Conservation (phyloP, 2,329 filamentous ascomycete species). For the Fusarium oligoseptatum region DNA sequence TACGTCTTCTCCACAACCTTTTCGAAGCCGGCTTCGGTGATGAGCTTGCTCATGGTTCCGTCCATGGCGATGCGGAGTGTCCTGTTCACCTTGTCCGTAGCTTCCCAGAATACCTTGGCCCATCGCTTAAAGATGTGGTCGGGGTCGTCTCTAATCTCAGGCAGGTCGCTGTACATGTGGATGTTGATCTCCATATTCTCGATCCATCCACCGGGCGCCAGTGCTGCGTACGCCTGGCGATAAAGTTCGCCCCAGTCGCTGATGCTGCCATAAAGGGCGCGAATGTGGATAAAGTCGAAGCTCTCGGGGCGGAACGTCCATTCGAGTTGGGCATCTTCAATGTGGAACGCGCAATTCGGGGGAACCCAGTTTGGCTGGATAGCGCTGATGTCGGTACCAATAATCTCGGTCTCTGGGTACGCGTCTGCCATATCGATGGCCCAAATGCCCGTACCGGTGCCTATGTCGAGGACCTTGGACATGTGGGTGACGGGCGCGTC, state of each 20-base stretch:
- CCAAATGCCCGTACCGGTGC: conserved; percentile 24
- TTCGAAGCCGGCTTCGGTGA: conserved; percentile 32
- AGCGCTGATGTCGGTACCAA: conserved; percentile 67
- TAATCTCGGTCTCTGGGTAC: conserved; percentile 58
- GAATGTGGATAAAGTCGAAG: conserved; percentile 72
- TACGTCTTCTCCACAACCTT: conserved; percentile 30
- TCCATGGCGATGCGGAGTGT: conserved; percentile 25
- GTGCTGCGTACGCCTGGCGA: conserved; percentile 61
- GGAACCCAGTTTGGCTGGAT: conserved; percentile 60
- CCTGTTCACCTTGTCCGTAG: conserved; percentile 20
- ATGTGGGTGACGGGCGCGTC: conserved; percentile 55
- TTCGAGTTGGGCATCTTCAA: conserved; percentile 26
- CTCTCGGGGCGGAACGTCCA: conserved; percentile 61
- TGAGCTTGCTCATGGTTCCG: conserved; percentile 26
- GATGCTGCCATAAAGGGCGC: conserved; percentile 68
- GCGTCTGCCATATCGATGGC: conserved; percentile 59
- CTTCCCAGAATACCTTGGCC: conserved; percentile 36
- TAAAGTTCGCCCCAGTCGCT: conserved; percentile 69
- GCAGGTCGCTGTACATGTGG: conserved; percentile 31
- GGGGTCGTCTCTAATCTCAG: conserved; percentile 25
- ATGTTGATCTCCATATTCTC: conserved; percentile 40
- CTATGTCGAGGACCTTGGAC: conserved; percentile 51
- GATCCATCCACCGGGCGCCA: conserved; percentile 54
- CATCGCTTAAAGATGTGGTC: conserved; percentile 38
- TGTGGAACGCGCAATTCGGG: conserved; percentile 20